Percentiles rank a stretch among this genome's conserved stretches.
phyloP scores from a whole-genome alignment of 2,329 filamentous ascomycete genomes.

The Aureobasidium sp. region DNA sequence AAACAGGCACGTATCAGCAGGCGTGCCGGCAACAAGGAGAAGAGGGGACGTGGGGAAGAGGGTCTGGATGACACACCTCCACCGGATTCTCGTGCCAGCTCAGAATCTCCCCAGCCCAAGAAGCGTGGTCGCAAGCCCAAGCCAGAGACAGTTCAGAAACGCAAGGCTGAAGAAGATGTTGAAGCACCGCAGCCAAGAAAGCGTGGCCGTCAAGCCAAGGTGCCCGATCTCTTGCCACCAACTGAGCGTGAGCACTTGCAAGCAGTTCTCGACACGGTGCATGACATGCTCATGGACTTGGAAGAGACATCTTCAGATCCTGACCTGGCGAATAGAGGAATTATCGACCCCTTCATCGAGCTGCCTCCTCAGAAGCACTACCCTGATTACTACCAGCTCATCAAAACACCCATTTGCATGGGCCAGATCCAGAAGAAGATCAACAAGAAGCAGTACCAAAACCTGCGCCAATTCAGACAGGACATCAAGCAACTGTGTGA shows the following conservation, averaged over 20 bases:
- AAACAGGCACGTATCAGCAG: conserved; percentile 80
- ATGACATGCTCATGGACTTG: conserved; percentile 72
- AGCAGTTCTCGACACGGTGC: conserved; percentile 66
- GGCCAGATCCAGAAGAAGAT: conserved; percentile 91
- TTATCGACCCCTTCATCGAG: conserved; percentile 91
- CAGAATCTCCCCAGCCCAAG: conserved; percentile 63
- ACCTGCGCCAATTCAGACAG: conserved; percentile 67
- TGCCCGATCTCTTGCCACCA: conserved; percentile 53
- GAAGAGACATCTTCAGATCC: conserved; percentile 63
- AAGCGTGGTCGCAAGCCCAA: conserved; percentile 74
- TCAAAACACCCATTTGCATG: conserved; percentile 89
- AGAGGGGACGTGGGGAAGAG: conserved; percentile 36
- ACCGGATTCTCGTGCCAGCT: conserved; percentile 69
- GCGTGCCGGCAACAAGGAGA: conserved; percentile 67
- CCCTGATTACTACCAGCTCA: conserved; percentile 91
- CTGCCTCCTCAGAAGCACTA: conserved; percentile 83
- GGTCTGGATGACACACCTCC: conserved; percentile 63
- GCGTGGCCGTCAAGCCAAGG: conserved; percentile 63
- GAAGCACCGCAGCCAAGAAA: conserved; percentile 71
- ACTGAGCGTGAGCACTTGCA: conserved; percentile 72
- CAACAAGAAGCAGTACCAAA: conserved; percentile 88
- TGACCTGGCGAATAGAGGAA: conserved; percentile 58
- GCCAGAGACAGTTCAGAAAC: conserved; percentile 55
- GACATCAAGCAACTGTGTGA: conserved; percentile 79
- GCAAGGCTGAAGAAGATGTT: conserved; percentile 71